Evolutionary conservation across 1,139 yeast genomes (phyloP).

Genomic region (Blastobotrys buckinghamii): DNA sequence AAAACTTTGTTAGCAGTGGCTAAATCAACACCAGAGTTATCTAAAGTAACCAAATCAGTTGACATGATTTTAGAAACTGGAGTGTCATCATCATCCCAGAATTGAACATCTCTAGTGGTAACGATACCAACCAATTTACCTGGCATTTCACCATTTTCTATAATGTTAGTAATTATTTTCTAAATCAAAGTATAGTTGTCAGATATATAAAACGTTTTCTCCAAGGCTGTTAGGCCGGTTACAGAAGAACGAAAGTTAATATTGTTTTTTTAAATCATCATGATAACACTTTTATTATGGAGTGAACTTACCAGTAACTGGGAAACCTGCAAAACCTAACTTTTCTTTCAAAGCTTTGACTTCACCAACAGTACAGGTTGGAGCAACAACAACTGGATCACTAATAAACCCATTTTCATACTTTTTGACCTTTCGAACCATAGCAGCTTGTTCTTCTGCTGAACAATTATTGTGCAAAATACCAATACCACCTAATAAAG

Average conservation of each 20-base stretch:
- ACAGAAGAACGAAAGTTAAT: conserved; percentile 99
- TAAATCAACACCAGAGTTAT: conserved; percentile 53
- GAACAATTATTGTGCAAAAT: conserved; percentile 96
- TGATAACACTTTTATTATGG: conserved; percentile 11
- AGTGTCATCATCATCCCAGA: conserved; percentile 67
- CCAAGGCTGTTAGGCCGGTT: conserved; percentile 93
- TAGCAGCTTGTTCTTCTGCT: conserved; percentile 95
- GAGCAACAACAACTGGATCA: conserved; percentile 84
- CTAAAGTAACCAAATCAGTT: conserved; percentile 82
- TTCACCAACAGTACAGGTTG: conserved; percentile 71
- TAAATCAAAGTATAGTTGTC: too few species aligned
- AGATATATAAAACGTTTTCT: conserved; percentile 45
- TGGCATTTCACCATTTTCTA: conserved; percentile 80
- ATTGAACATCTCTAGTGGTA: conserved; percentile 96
- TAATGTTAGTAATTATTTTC: too few species aligned
- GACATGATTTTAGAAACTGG: conserved; percentile 71
- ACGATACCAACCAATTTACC: conserved; percentile 92
- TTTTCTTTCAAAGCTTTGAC: conserved; percentile 63
- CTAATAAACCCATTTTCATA: conserved; percentile 96
- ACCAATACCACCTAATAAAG: conserved; percentile 98
- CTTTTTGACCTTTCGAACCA: conserved; percentile 95
- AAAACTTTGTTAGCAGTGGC: conserved; percentile 84
- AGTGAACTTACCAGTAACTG: conserved; percentile 91
- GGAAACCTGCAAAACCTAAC: conserved; percentile 95
- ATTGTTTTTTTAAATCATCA: conserved; percentile 52